Evolutionary conservation across 176 grass and related monocot species (phyloP), one percentile per base, ranked within the genome.

Genomic region (Carex parvula): DNA sequence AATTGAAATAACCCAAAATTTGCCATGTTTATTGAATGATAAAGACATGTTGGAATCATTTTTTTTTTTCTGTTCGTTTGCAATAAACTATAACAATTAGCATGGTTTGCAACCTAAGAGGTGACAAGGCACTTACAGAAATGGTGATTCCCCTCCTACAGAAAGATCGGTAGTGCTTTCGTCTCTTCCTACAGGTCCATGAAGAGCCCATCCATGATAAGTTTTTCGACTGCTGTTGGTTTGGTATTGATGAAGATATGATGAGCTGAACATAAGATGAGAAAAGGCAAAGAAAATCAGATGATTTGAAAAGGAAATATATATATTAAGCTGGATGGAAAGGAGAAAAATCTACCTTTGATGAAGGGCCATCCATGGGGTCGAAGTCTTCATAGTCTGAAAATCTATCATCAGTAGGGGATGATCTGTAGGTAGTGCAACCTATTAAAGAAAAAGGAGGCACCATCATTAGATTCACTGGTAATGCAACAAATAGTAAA

Each of bases 111-210:
- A 70, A 70, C 33, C 17, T 10, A 70, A 78, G 6, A 78, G 73
- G 22, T 32, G 52, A 57, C 24, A 78, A 56, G 14, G 56, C 24
- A 57, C 90, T 86, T 90, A 98, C 95, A 67, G 92, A 94, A 65
- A 98, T 94, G 55, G 89, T 98, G 79, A 94, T 86, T 62, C 95
- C 95, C 26, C 87, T 88, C 13, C 86, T 84, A 29, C 79, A 85
- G 83, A 98, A 94, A 53, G 95, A 94, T 63, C 84, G 90, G 83
- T 98, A 93, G 75, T 98, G 95, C 29, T 91, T 98, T 83, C 89
- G 82, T 62, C 70, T 86, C 84, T 91, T 92, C 74, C 84, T 82
- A 70, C 95, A 98, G 44, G 81, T 74, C 91, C 86, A 88, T 65
- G 92, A 65, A 73, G 87, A 81, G 41, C 92, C 95, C 73, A 94